Evolutionary conservation across 2,329 filamentous ascomycete genomes (phyloP), one percentile per base, ranked within the genome.

Genomic region (Neonectria hederae): DNA sequence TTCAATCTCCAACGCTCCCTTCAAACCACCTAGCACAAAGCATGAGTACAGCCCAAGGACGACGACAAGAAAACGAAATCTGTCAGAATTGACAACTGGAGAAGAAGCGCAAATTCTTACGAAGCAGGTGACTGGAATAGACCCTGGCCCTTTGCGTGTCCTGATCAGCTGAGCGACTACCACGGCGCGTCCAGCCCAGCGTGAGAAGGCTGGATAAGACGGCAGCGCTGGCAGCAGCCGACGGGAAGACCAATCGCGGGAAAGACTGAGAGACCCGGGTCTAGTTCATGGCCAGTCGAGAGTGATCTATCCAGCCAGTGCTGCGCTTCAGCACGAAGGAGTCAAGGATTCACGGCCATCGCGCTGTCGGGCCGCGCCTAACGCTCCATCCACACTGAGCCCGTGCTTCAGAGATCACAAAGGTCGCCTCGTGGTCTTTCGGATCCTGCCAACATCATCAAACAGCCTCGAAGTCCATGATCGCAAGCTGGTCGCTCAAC

Each of bases 341-440:
- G 38, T 26, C 40, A 19, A 38, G 40, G 43, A 52, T 43, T 62
- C 59, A 43, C 53, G 52, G n/a, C 38, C 59, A 22, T 51, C 48
- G 49, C 35, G 26, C 28, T 51, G 46, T 19, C 21, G 13, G 28
- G 46, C 30, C 55, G 55, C 55, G 60, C 26, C 24, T 38, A 24
- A 51, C 14, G 35, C 11, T 32, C 30, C n/a, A 38, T 54, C 61
- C 55, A 43, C 55, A 59, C 22, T 51, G 35, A 59, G 51, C 51
- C 30, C 24, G 55, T 51, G 35, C 51, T 22, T 45, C 17, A 14
- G 52, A 45, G 54, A 43, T 45, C 30, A 42, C 19, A 6, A 45
- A 21, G 49, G 30, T 45, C 28, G 32, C 40, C n/a, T 35, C 48
- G 48, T 28, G 48, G 30, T 19, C 21, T 28, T 48, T 49, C n/a